Evolutionary conservation across 306 rosid genomes (phyloP).

Genomic region (Psophocarpus tetragonolobus): DNA sequence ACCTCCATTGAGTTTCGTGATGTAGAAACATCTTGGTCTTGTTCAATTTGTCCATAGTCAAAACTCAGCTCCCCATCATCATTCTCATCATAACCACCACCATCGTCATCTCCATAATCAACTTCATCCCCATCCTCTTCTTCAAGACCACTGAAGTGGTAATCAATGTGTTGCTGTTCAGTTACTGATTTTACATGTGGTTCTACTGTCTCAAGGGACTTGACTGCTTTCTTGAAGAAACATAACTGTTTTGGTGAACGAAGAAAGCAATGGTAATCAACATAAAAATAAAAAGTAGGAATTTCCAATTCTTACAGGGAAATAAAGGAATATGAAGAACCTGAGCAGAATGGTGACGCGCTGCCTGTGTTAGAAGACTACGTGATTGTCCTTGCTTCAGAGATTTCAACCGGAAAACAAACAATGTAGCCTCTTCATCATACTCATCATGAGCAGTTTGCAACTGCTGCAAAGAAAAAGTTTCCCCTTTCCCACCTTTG

Average conservation of each 20-base stretch:
- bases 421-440: constrained; percentile 89
- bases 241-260: constrained; percentile 60
- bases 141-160: constrained; percentile 80
- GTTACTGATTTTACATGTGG: constrained; percentile 82
- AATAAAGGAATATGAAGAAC: constrained; percentile 43
- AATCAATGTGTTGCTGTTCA: constrained; percentile 92
- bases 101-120: constrained; percentile 49
- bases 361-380: constrained; percentile 98
- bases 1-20: constrained; percentile 74
- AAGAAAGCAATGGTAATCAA: constrained; percentile 34
- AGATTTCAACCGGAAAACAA: constrained; percentile 95
- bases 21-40: constrained; percentile 57
- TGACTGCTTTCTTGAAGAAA: constrained; percentile 87
- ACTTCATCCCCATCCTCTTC: constrained; percentile 65
- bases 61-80: constrained; percentile 93
- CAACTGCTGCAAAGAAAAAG: constrained; percentile 73
- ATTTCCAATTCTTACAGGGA: neutral
- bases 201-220: constrained; percentile 84
- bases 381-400: constrained; percentile 96
- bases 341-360: constrained; percentile 99
- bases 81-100: constrained; percentile 51
- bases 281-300: constrained; percentile 19
- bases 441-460: constrained; percentile 87
- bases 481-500: constrained; percentile 71
- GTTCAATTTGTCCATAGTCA: constrained; percentile 69